phyloP scores from a whole-genome alignment of 2,329 filamentous ascomycete species.

The Ceratocystis lukuohia region DNA sequence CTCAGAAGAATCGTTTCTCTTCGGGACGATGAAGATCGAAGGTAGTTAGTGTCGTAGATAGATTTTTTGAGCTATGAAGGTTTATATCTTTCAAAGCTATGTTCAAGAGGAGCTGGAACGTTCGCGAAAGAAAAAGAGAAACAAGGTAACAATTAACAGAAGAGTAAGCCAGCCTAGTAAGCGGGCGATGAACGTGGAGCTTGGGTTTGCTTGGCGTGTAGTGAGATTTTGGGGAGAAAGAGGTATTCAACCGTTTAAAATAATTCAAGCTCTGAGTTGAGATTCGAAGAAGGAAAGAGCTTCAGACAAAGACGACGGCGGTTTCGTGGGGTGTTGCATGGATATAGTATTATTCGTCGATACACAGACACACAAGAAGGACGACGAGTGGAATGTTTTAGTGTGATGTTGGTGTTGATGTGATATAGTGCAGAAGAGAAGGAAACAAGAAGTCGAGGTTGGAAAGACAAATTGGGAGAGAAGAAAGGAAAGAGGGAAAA shows the following conservation, averaged over 20 bases:
- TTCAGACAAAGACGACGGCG: not conserved
- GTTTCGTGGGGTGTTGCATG: not conserved
- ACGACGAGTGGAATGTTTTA: not conserved
- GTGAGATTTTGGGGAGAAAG: no score
- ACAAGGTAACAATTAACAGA: no score
- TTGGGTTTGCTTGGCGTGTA: no score
- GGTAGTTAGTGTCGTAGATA: no score
- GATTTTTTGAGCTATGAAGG: no score
- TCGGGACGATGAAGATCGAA: no score
- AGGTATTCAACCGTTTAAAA: not conserved
- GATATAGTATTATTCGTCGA: not conserved
- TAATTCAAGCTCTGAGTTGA: not conserved
- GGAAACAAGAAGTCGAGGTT: not conserved
- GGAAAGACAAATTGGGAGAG: not conserved
- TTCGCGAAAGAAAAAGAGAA: no score
- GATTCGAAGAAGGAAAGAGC: not conserved
- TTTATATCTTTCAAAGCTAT: no score
- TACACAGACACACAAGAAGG: not conserved
- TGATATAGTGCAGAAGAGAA: not conserved
- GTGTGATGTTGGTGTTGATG: not conserved
- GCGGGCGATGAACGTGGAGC: no score
- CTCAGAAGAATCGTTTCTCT: not conserved
- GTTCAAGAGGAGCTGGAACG: no score
- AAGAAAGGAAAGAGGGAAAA: not conserved
- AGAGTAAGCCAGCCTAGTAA: no score